These are phyloP conservation scores for Cicer bijugum DNA, from an alignment of 306 rosid genomes.

Conservation along the genomic window DNA sequence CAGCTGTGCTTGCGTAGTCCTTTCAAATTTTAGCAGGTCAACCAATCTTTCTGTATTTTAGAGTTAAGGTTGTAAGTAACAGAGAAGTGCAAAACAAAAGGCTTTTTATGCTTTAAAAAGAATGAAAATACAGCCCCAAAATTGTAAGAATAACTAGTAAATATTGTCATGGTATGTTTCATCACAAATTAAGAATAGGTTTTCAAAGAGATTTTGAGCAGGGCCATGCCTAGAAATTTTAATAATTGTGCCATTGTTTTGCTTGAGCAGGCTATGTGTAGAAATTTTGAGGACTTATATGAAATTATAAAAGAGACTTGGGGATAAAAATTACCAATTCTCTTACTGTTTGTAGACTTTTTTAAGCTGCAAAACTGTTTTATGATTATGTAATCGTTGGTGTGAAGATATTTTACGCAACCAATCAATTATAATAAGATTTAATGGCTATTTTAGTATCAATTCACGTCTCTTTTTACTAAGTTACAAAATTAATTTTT, in stretches of 20 bases:
- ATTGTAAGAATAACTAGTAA: neutral
- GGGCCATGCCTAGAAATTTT: neutral
- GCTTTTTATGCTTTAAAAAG: neutral
- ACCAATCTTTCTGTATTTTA: neutral
- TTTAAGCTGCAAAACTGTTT: no score
- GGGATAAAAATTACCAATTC: no score
- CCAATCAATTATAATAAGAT: no score
- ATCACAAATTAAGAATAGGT: neutral
- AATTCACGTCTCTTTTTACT: no score
- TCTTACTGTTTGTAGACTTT: no score
- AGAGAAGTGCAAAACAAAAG: neutral
- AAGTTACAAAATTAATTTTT: no score
- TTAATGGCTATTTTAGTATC: no score
- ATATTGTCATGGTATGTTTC: neutral
- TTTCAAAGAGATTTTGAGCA: neutral
- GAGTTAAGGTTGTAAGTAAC: neutral
- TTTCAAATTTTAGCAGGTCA: conserved; percentile 34
- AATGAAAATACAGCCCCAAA: neutral
- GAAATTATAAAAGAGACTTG: neutral
- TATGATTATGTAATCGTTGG: no score
- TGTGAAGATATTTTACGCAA: no score
- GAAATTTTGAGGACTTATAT: neutral
- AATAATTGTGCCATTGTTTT: neutral
- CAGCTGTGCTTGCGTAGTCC: conserved; percentile 65
- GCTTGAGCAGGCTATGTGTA: neutral